Evolutionary conservation across 306 rosid species (phyloP), one percentile per base, ranked within the genome.

Genomic region (Ormosia emarginata): DNA sequence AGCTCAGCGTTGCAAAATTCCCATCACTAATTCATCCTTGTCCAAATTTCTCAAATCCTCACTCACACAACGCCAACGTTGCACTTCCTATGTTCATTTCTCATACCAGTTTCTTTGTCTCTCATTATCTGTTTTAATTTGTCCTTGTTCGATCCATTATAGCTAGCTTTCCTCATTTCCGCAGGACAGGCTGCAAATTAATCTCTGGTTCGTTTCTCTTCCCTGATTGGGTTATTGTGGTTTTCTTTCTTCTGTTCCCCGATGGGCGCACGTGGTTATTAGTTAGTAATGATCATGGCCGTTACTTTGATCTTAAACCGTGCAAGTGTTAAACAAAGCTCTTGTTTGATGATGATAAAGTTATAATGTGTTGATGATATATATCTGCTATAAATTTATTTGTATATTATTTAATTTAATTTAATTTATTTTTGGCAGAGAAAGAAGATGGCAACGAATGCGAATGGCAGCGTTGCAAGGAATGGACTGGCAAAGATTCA

Each of bases 401-500:
- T 8, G 5, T n/a, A n/a, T n/a, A n/a, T n/a, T n/a, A n/a, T n/a
- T n/a, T n/a, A n/a, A n/a, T n/a, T n/a, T n/a, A n/a, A n/a, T n/a
- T n/a, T n/a, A n/a, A n/a, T n/a, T n/a, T n/a, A n/a, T 37, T 29
- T 70, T 44, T 37, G 13, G 15, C 79, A 53, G 79, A 40, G 53
- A 15, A 6, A 64, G 36, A 84, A 85, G 85, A 87, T 87, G 81
- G 85, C 83, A 37, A 71, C 70, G 9, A 84, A 69, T 12, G 83
- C 67, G 0, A 77, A 71, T 58, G 65, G 88, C 5, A 24, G 43
- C 55, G 44, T 41, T 39, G 57, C 33, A 12, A 62, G 85, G 8
- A 87, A 81, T 6, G 97, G 97, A 2, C 88, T 91, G 76, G 3
- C 87, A 24, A 86, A 77, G 83, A 93, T 95, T 78, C 89, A 90